Evolutionary conservation across 2,329 filamentous ascomycete genomes (phyloP), one percentile per base, ranked within the genome.

Genomic region (Ophiobolus disseminans): DNA sequence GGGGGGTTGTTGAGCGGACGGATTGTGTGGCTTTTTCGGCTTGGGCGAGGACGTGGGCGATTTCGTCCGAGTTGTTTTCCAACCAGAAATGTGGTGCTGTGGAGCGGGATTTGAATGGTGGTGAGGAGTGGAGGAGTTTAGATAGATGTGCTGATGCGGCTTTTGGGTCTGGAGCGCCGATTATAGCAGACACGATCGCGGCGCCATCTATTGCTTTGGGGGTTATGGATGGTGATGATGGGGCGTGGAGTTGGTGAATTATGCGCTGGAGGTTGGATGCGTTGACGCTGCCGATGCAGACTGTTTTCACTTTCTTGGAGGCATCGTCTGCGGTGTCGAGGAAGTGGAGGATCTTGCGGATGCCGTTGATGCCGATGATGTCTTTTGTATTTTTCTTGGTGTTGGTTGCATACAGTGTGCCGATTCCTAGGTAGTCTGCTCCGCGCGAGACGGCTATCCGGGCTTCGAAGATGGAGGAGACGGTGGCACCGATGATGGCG

Each of bases 211-310:
- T 80, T 2, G 74, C 69, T 66, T 89, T 91, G 2, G 69, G 65
- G 0, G 76, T 66, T 13, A 41, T 32, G 0, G 45, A 44, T 8
- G 45, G 11, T 2, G 55, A 39, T 2, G 60, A 61, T 17, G 65
- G 58, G 13, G 79, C 76, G 49, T 76, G 73, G 49, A 86, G 87
- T 73, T 93, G 89, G 69, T 87, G 87, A 13, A 93, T 72, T 4
- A 97, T 86, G 19, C 86, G 81, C 55, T 89, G 86, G 4, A 88
- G 76, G 68, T 96, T 97, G 50, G 80, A 79, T 14, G 82, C 80
- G 71, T 94, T 93, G 74, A 97, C 85, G 47, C 92, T 92, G 48
- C 93, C 93, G 62, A 97, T 97, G 68, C 89, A 90, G 37, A 97
- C 92, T 5, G 89, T 76, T 50, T 53, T 70, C 52, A 56, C 71